Evolutionary conservation across 108 stramenopile species (phyloP).

Genomic region (Conticribra weissflogii): DNA sequence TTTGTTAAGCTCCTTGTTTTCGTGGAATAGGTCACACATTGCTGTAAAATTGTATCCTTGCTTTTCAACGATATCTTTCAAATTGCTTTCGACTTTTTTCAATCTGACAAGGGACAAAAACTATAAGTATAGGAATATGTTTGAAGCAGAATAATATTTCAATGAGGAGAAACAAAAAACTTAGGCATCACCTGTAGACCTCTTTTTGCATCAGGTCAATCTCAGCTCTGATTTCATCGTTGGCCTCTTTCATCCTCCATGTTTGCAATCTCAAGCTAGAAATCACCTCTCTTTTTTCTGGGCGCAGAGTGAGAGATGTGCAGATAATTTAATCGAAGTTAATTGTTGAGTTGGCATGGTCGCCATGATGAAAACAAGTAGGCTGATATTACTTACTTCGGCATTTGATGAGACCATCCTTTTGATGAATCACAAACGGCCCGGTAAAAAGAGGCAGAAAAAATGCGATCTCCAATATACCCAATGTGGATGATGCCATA

Average conservation of each 20-base stretch:
- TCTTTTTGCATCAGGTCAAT: slow-evolving; percentile 23
- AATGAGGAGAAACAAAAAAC: neutral
- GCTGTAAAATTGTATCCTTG: slow-evolving; percentile 21
- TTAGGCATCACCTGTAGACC: slow-evolving; percentile 8
- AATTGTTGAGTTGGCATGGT: too few species aligned
- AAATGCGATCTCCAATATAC: slow-evolving; percentile 20
- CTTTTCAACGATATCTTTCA: slow-evolving; percentile 14
- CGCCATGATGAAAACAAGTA: too few species aligned
- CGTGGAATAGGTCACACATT: slow-evolving; percentile 19
- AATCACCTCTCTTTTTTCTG: slow-evolving; percentile 36
- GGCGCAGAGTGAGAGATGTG: neutral
- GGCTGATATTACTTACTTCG: slow-evolving; percentile 14
- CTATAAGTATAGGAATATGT: neutral
- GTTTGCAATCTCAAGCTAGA: slow-evolving; percentile 12
- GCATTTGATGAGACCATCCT: slow-evolving; percentile 25
- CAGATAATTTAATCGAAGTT: neutral
- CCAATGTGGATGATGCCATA: slow-evolving; percentile 16
- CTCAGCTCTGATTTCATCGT: slow-evolving; percentile 19
- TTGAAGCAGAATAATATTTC: too few species aligned
- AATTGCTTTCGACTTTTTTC: slow-evolving; percentile 16
- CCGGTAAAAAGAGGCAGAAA: slow-evolving; percentile 16
- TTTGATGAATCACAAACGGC: slow-evolving; percentile 22
- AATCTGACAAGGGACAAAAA: slow-evolving; percentile 17
- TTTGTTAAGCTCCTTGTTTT: slow-evolving; percentile 18
- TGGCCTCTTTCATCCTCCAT: slow-evolving; percentile 16